phyloP scores from a whole-genome alignment of 2,329 filamentous ascomycete species.

The Epichloe uncinata region DNA sequence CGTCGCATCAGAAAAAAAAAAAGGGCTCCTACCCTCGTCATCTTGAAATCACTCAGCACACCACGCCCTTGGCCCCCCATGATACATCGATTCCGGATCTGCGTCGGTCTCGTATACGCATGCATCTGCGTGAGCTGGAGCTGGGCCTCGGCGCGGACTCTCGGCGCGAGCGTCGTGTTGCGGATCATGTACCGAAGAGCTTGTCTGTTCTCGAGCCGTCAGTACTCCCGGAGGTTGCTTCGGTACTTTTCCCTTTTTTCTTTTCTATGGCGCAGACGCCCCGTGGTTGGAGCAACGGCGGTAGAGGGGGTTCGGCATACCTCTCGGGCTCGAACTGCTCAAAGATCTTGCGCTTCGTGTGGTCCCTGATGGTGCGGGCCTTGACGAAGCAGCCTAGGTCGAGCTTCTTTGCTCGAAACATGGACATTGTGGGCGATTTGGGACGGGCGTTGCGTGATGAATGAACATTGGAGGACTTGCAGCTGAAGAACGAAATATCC shows the following conservation, averaged over 20 bases:
- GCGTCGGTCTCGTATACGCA: constrained; percentile 82
- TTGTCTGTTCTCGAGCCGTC: constrained; percentile 50
- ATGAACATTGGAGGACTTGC: background rate
- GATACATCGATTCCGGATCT: constrained; percentile 89
- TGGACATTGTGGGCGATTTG: constrained; percentile 47
- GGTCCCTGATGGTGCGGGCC: constrained; percentile 76
- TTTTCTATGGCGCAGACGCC: background rate
- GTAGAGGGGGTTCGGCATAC: constrained; percentile 31
- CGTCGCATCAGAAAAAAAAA: background rate
- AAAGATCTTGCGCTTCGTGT: constrained; percentile 92
- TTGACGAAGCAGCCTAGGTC: constrained; percentile 84
- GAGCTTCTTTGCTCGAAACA: constrained; percentile 82
- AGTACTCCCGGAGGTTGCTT: no score
- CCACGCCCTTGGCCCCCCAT: constrained; percentile 80
- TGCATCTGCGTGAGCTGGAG: constrained; percentile 92
- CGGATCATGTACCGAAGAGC: constrained; percentile 84
- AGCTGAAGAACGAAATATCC: background rate
- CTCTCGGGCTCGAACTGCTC: constrained; percentile 77
- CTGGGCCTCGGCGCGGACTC: constrained; percentile 81
- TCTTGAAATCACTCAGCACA: constrained; percentile 85
- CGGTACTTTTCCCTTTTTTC: accelerated
- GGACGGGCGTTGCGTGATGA: background rate
- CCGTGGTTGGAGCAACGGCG: background rate
- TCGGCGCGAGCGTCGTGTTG: constrained; percentile 73
- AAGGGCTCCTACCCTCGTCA: constrained; percentile 65